Evolutionary conservation across 331 rosid genomes (phyloP), one percentile per base, ranked within the genome.

Genomic region (Cucumis variabilis): DNA sequence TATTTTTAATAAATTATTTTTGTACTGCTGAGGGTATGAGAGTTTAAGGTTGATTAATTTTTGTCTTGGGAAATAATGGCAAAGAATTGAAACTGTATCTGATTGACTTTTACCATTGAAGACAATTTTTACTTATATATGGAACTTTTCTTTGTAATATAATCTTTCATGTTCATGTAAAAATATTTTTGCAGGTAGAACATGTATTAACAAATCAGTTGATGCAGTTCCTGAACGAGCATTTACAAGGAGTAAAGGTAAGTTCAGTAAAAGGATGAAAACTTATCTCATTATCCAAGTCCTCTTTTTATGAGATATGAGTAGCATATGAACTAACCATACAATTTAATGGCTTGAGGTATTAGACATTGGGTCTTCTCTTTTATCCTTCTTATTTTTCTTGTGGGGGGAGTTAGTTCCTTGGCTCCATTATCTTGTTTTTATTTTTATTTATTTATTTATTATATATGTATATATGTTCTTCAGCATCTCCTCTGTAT

Each of bases 201-300:
- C 99, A 97, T 84, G 98, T 95, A 65, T 87, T 97, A 90, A 91
- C 92, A 88, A 96, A 97, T 88, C 95, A 98, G 77, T 87, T 97
- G 91, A 86, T 76, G 86, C 92, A 95, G 90, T 97, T 97, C 90
- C 88, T 97, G 90, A 92, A 89, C 25, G 93, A 90, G 88, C 98
- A 97, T 94, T 88, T 97, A 91, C 95, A 90, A 90, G 96, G 93
- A 33, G 98, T 93, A 67, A 93, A 88, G 98, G 99, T 96, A 87
- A 74, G 62, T 90, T 27, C 84, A 73, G 79, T 28, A 41, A 82
- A 41, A 82, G 41, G 51, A 62, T 33, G 74, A 37, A 27, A 82
- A 82, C 85, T 82, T 37, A 55, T 82, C 73, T 23, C 24, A 62
- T 63, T 21, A 37, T 82, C 86, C 13, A 20, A 37, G 51, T 65